Base-by-base conservation (phyloP, 1,284 basidiomycete genomes). In the Puccinia hordei region DNA sequence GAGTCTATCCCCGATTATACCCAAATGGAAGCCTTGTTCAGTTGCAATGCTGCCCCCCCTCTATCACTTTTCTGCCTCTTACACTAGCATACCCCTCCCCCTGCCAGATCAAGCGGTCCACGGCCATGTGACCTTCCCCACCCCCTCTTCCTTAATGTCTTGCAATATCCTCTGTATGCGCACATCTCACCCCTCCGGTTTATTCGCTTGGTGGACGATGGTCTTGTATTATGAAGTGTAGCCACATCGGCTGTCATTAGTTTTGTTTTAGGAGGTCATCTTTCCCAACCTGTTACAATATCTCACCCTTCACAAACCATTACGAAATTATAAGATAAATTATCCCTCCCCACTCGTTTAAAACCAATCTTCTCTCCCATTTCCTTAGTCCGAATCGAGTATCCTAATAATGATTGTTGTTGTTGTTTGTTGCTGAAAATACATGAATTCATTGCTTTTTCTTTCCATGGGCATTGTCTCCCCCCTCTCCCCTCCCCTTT, bases 191-290 rank as follows among this genome's bases (percentile, higher is more conserved):
- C 65, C 17, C 51, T 30, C 65, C 46, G 49, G 49, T 51, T 57
- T 55, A 33, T n/a, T 72, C 33, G 53, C 53, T 53, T 73, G 53
- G 35, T 53, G 53, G 49, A 57, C 51, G 51, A 73, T 53, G 71
- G 49, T 73, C 49, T 55, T 73, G 71, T 73, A 73, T 55, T 38
- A 73, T 6, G 51, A 73, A 41, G 61, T 73, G n/a, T 55, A 30
- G 27, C 44, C 41, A 49, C 41, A 27, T 2, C 13, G 44, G 66
- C 38, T 30, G 24, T 69, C 44, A 69, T 65, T 19, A 69, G 24
- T 69, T 69, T 69, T 69, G 66, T 69, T 69, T 69, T 69, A 27
- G 66, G 46, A 51, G 66, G 46, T 24, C 17, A 9, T 55, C n/a
- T 53, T 57, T 41, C 51, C 51, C 30, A n/a, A 57, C 30, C 35